These are phyloP conservation scores for Kregervanrija delftensis DNA, from an alignment of 805 yeast genomes.

Conservation along the genomic window DNA sequence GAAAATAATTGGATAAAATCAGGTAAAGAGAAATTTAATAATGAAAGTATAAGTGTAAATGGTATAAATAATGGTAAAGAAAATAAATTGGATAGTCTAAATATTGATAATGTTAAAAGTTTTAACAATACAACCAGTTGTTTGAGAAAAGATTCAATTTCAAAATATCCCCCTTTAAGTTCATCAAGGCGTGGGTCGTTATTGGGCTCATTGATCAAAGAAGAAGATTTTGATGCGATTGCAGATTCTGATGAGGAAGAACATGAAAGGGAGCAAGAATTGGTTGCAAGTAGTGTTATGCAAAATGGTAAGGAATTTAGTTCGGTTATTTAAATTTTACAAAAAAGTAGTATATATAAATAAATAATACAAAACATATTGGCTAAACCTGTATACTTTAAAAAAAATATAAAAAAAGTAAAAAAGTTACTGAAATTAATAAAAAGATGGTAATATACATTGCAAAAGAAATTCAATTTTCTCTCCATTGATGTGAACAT, in stretches of 20 bases:
- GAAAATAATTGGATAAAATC: no score
- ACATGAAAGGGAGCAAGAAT: slow-evolving; percentile 9
- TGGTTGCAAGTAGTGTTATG: slow-evolving; percentile 1
- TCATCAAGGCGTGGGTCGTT: slow-evolving; percentile 12
- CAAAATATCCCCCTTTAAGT: slow-evolving; percentile 23
- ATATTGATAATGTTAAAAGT: neutral
- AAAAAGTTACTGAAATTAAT: neutral
- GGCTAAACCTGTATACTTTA: no score
- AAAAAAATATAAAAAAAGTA: neutral
- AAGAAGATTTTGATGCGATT: slow-evolving; percentile 11
- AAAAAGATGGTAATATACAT: neutral
- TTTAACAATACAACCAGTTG: neutral
- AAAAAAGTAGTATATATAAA: neutral
- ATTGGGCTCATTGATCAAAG: slow-evolving; percentile 8
- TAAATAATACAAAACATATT: neutral
- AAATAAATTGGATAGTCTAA: neutral
- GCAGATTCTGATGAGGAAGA: slow-evolving; percentile 17
- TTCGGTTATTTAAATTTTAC: neutral
- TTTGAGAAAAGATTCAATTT: slow-evolving; percentile 34
- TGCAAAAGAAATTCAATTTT: slow-evolving; percentile 43
- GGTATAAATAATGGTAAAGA: neutral
- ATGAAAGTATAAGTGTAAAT: no score
- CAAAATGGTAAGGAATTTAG: slow-evolving; percentile 11
- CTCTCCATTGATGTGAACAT: slow-evolving; percentile 96
- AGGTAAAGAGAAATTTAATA: no score